Evolutionary conservation across 306 rosid genomes (phyloP).

Genomic region (Carpinus fangiana): DNA sequence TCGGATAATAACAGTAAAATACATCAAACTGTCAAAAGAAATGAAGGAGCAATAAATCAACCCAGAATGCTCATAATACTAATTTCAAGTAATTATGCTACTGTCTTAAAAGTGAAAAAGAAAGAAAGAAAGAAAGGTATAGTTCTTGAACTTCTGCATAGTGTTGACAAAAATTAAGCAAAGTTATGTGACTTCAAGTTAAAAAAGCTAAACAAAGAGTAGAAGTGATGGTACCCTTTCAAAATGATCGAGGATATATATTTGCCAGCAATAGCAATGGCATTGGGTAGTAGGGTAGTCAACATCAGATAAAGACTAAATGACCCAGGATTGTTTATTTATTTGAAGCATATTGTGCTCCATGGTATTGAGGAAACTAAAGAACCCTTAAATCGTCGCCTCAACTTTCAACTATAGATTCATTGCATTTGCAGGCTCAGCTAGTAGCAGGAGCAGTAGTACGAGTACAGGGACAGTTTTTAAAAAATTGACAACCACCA

Average conservation of each 20-base stretch:
- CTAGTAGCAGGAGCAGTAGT: background rate
- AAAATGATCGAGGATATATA: background rate
- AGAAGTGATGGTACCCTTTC: background rate
- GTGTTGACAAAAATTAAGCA: background rate
- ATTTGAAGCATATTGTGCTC: background rate
- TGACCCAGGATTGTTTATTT: background rate
- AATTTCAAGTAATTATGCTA: background rate
- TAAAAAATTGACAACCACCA: background rate
- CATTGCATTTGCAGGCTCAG: background rate
- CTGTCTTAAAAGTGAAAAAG: background rate
- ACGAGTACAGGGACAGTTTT: background rate
- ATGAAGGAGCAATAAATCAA: slow-evolving; percentile 16
- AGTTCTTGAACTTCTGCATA: background rate
- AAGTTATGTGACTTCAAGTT: background rate
- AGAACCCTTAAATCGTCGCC: background rate
- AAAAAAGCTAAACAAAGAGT: background rate
- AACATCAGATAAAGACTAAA: background rate
- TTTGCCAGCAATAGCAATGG: background rate
- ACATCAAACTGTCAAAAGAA: slow-evolving; percentile 79
- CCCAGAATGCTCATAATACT: background rate
- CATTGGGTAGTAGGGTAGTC: background rate
- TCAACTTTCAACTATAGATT: slow-evolving; percentile 4
- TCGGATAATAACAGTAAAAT: slow-evolving; percentile 83
- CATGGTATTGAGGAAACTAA: background rate
- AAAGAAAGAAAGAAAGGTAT: no score